Conservation (phyloP, 768 basidiomycete species). For the Paxillus rubicundulus region DNA sequence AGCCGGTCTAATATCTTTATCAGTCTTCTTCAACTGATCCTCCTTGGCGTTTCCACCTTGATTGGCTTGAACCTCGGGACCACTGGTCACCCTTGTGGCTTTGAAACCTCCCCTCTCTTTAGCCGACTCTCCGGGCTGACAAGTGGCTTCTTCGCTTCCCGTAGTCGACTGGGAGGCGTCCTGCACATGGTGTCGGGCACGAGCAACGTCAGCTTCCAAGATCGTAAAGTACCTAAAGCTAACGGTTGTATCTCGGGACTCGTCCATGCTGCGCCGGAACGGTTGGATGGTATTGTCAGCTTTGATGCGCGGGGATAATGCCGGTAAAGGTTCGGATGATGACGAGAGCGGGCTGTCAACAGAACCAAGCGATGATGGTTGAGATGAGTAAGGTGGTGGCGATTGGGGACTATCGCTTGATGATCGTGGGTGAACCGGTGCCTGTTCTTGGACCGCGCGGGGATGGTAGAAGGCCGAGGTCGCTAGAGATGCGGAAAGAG, state of each 20-base stretch:
- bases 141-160: slow-evolving; percentile 9
- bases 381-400: slow-evolving; percentile 37
- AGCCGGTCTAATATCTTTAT: slow-evolving; percentile 24
- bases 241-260: slow-evolving; percentile 42
- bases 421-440: slow-evolving; percentile 14
- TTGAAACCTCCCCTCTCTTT: slow-evolving; percentile 13
- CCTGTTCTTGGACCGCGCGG: slow-evolving; percentile 28
- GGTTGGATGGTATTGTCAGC: slow-evolving; percentile 33
- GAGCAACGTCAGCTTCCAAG: slow-evolving; percentile 40
- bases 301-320: slow-evolving; percentile 21
- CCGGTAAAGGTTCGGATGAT: slow-evolving; percentile 15
- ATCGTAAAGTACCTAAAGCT: slow-evolving; percentile 49
- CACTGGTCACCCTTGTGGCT: slow-evolving; percentile 8
- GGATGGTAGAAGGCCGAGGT: slow-evolving; percentile 58
- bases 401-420: slow-evolving; percentile 23
- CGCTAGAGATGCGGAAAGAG: slow-evolving; percentile 69
- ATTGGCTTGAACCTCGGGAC: slow-evolving; percentile 4
- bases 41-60: slow-evolving; percentile 7
- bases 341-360: slow-evolving; percentile 21
- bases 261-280: slow-evolving; percentile 47
- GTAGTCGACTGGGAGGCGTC: slow-evolving; percentile 1
- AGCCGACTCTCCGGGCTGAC: slow-evolving; percentile 3
- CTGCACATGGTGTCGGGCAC: slow-evolving; percentile 20
- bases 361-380: slow-evolving; percentile 32
- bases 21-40: slow-evolving; percentile 17